These are phyloP conservation scores for Herpomyces periplanetae DNA, from an alignment of 2,329 filamentous ascomycete genomes.

Conservation along the genomic window DNA sequence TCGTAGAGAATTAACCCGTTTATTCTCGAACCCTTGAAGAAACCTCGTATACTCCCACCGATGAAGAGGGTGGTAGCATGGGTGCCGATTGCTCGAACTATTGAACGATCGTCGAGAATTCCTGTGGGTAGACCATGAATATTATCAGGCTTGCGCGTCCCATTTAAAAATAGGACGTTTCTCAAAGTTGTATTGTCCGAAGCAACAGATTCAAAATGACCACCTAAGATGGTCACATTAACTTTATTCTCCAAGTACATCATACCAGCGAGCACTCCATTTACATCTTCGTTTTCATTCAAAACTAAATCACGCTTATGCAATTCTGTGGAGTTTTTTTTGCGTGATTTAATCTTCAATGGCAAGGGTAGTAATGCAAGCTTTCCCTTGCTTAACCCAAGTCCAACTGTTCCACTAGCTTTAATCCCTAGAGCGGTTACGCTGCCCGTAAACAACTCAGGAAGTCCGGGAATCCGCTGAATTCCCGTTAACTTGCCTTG, in stretches of 20 bases:
- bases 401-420: constrained; percentile 27
- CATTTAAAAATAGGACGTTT: constrained; percentile 50
- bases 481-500: constrained; percentile 29
- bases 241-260: constrained; percentile 28
- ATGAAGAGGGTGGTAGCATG: constrained; percentile 30
- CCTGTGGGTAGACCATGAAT: constrained; percentile 27
- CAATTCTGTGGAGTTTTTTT: no score
- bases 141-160: constrained; percentile 18
- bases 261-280: constrained; percentile 32
- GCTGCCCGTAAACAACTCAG: constrained; percentile 41
- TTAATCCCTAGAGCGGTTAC: constrained; percentile 32
- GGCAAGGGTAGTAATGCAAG: no score
- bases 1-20: constrained; percentile 47
- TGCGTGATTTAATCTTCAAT: no score
- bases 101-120: constrained; percentile 28
- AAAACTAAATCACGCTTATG: constrained; percentile 11
- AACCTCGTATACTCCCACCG: constrained; percentile 39
- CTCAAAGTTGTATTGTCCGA: constrained; percentile 27
- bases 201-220: constrained; percentile 34
- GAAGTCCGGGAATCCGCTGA: constrained; percentile 20
- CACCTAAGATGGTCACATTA: constrained; percentile 58
- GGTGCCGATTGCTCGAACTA: constrained; percentile 28
- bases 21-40: constrained; percentile 18
- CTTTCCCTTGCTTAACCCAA: constrained; percentile 2
- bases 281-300: constrained; percentile 10